Base-by-base conservation (phyloP, 768 basidiomycete genomes). In the Psilocybe cubensis region DNA sequence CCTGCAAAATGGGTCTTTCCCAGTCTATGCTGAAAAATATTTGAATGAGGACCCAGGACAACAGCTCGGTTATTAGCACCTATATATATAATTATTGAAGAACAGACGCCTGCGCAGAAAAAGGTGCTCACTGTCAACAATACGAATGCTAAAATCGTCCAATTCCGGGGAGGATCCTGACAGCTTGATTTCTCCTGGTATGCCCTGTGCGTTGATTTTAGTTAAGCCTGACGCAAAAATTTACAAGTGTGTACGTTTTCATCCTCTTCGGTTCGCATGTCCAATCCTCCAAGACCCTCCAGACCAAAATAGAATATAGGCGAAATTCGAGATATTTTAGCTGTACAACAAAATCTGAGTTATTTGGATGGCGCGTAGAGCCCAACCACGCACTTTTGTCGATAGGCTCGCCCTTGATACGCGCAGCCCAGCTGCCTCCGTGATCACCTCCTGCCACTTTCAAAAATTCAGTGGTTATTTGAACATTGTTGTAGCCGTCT, bases 341-440 rank as follows among this genome's bases (percentile, higher is more conserved):
- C 77, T 83, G 20, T 66, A 68, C 73, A 40, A 29, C 5, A 35
- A 3, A 43, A 33, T 40, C 8, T 12, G 17, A 42, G 8, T 21
- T 44, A 21, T 45, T 45, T 38, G 3, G 31, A n/a, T 9, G 17
- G 43, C 28, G 14, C 2, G 47, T n/a, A 20, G 7, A 18, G 33
- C 11, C 3, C 8, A 41, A 10, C 24, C 11, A 27, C 79, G 47
- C 55, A 92, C 94, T 76, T 60, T 75, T 67, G 57, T 86, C 76
- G n/a, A 96, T 75, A 14, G 93, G 92, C 70, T 85, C 80, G 20
- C 93, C 92, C 66, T 86, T 89, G 61, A 96, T 82, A 54, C 94
- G 85, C 10, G 85, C 88, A 62, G 88, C 92, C 93, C 93, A 95
- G 70, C 89, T 92, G 17, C 94, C 94, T 14, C 92, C 92, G 67